Base-by-base conservation (phyloP, 2,329 filamentous ascomycete species). In the Penicillium paneum region DNA sequence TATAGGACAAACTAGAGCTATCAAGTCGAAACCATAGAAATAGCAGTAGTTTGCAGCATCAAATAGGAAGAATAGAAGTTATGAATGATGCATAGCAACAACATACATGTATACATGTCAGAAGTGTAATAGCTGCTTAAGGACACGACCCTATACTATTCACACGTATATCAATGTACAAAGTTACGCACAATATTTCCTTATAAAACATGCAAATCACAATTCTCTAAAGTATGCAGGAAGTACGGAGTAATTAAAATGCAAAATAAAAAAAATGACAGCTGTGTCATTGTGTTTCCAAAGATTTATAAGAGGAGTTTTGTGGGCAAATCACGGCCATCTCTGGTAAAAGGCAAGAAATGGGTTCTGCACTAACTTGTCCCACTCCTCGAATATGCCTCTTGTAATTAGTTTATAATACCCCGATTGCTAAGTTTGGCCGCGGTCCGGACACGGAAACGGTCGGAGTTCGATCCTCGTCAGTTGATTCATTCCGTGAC, bases 301-400 rank as follows among this genome's bases (percentile, higher is more conserved):
- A 83, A 83, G 80, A 83, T 82, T 83, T 67, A 34, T 67, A 68
- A 83, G 76, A 78, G 79, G 81, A 81, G 80, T 81, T 67, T 81
- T 74, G 74, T 82, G 79, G 78, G 78, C 78, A 78, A 76, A 73
- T 83, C 84, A 86, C 83, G 84, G 85, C 83, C 84, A 86, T 84
- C 85, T 87, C 85, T 88, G 85, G 85, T 88, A 88, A 88, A 88
- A 86, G 83, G 83, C 84, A 87, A 87, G 84, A 85, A 83, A 83
- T 85, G 83, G 83, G 83, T 87, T 86, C 83, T 81, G 78, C 71
- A 78, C 79, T 86, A 85, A 82, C 75, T 81, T 82, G 82, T 86
- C 83, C 82, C 83, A 85, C 83, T 85, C 83, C 83, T 81, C 68
- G 55, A 40, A 26, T 50, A n/a, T n/a, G 0, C 0, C 0, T 2